Conservation (phyloP, 164 flowering plant genomes). For the grape (Vitis vinifera) region ASM3070453v1 NC_081810.1:18661501-18662000, state of each 20-base stretch:
- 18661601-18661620: conserved; percentile 43
- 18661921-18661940: too few species aligned
- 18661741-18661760: too few species aligned
- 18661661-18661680: background rate
- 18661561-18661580: background rate
- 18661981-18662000: conserved; percentile 24
- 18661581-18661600: conserved; percentile 45
- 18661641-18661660: conserved; percentile 4
- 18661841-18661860: conserved; percentile 15
- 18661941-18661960: too few species aligned
- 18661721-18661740: too few species aligned
- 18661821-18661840: too few species aligned
- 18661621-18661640: conserved; percentile 43
- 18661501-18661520: background rate
- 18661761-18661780: too few species aligned
- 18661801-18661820: background rate
- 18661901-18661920: background rate
- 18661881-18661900: conserved; percentile 13
- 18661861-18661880: conserved; percentile 18
- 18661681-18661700: too few species aligned
- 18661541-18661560: background rate
- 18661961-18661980: background rate
- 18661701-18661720: too few species aligned
- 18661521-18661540: background rate
- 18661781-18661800: too few species aligned